Conservation (phyloP, 1,284 basidiomycete species). For the Fomitiporia mediterranea region DNA sequence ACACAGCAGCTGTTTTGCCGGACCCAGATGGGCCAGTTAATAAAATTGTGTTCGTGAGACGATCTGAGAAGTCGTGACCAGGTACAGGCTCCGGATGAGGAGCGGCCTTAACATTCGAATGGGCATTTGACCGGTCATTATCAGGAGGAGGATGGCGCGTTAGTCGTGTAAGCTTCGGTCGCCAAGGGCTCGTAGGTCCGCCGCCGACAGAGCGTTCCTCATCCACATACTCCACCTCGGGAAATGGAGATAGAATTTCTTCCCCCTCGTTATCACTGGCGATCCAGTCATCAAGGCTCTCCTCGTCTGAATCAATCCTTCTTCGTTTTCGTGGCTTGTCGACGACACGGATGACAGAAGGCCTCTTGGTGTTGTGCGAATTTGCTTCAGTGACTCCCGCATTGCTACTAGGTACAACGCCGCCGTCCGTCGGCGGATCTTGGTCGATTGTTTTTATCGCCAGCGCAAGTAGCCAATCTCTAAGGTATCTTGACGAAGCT, state of each 20-base stretch:
- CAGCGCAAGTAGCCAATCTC: conserved; percentile 76
- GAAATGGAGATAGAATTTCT: conserved; percentile 27
- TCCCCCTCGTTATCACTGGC: conserved; percentile 33
- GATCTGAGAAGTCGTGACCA: conserved; percentile 36
- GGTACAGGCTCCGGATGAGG: conserved; percentile 11
- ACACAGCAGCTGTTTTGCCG: conserved; percentile 91
- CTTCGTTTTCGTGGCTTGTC: conserved; percentile 23
- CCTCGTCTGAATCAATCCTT: conserved; percentile 24
- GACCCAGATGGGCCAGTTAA: conserved; percentile 79
- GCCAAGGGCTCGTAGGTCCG: conserved; percentile 14
- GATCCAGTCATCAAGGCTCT: conserved; percentile 29
- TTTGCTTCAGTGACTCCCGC: conserved; percentile 23
- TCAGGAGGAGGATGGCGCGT: conserved; percentile 7
- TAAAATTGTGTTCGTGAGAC: conserved; percentile 80
- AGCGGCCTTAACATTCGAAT: background rate
- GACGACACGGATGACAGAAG: conserved; percentile 25
- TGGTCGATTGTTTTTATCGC: conserved; percentile 42
- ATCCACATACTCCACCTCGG: conserved; percentile 12
- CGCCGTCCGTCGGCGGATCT: conserved; percentile 14
- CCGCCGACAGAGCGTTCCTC: conserved; percentile 16
- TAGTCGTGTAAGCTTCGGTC: conserved; percentile 16
- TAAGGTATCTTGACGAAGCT: conserved; percentile 65
- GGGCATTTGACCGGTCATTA: background rate
- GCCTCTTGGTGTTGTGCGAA: conserved; percentile 20
- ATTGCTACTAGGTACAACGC: conserved; percentile 11